Conservation (phyloP, 768 basidiomycete genomes). For the Xerocomus brunneocitrinus region DNA sequence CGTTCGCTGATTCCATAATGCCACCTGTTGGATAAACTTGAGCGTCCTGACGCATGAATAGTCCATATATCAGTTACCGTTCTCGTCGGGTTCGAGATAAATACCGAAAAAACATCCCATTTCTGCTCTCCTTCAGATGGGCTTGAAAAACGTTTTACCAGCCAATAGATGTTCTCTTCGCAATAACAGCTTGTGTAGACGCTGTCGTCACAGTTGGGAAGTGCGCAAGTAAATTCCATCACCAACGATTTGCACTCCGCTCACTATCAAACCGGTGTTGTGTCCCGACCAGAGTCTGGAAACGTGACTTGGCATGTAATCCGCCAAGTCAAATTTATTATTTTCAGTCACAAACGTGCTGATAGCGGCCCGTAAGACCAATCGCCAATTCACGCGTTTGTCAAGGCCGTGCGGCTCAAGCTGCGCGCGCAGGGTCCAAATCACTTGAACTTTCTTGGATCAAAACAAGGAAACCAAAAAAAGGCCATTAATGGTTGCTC, state of each 20-base stretch:
- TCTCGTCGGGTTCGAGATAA: conserved; percentile 61
- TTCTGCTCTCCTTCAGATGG: conserved; percentile 21
- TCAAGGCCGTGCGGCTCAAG: background rate
- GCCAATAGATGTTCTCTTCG: conserved; percentile 70
- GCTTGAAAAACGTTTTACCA: conserved; percentile 42
- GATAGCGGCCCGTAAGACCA: background rate
- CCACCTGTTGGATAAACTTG: conserved; percentile 42
- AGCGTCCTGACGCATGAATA: background rate
- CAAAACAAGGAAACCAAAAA: background rate
- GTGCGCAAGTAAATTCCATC: conserved; percentile 20
- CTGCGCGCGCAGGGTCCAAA: background rate
- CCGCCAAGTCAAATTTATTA: background rate
- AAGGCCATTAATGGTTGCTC: background rate
- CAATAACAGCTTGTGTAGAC: conserved; percentile 61
- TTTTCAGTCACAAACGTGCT: background rate
- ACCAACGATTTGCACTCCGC: conserved; percentile 21
- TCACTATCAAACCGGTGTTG: background rate
- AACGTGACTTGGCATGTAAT: no score
- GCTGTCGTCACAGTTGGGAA: conserved; percentile 21
- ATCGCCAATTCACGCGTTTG: background rate
- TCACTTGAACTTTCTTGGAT: conserved; percentile 8
- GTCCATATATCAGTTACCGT: conserved; percentile 39
- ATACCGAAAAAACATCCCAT: conserved; percentile 54
- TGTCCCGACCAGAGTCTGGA: no score
- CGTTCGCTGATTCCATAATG: conserved; percentile 58